phyloP scores from a whole-genome alignment of 208 protist genomes.

The Lotmaria passim region DNA sequence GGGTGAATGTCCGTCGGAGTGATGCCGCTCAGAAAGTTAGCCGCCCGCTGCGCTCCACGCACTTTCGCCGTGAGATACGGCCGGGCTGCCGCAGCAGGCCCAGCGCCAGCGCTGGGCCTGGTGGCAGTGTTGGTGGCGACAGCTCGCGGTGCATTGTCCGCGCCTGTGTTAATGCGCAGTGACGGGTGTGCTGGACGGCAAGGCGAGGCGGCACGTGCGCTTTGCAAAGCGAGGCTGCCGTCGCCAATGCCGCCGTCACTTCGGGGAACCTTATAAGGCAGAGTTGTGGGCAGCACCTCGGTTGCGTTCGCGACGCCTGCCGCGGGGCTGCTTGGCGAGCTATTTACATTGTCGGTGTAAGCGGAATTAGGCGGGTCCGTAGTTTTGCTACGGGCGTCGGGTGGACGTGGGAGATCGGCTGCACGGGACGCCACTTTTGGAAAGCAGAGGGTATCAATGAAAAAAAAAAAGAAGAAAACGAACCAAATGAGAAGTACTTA shows the following conservation, averaged over 20 bases:
- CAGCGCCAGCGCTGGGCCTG: background rate
- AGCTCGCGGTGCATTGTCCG: too few relatives aligned
- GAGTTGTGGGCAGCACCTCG: too few relatives aligned
- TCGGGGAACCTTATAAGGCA: too few relatives aligned
- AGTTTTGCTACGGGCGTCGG: conserved; percentile 9
- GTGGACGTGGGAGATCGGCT: conserved; percentile 3
- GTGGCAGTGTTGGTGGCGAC: background rate
- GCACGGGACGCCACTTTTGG: conserved; percentile 33
- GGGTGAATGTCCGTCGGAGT: conserved; percentile 23
- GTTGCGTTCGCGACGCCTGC: background rate
- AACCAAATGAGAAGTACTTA: too few relatives aligned
- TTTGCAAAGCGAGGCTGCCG: too few relatives aligned
- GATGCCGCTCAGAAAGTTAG: conserved; percentile 27
- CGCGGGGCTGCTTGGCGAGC: background rate
- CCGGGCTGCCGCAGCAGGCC: background rate
- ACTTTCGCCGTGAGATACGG: conserved; percentile 14
- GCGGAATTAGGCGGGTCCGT: background rate
- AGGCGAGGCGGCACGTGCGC: background rate
- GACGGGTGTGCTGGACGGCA: background rate
- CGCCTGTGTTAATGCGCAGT: background rate
- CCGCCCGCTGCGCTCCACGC: conserved; percentile 18
- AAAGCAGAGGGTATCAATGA: conserved; percentile 1
- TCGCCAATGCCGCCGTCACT: background rate
- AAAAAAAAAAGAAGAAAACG: conserved; percentile 11
- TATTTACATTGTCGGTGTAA: conserved; percentile 3